Evolutionary conservation across 169 alveolate species (phyloP).

Genomic region (Cryptosporidium meleagridis): DNA sequence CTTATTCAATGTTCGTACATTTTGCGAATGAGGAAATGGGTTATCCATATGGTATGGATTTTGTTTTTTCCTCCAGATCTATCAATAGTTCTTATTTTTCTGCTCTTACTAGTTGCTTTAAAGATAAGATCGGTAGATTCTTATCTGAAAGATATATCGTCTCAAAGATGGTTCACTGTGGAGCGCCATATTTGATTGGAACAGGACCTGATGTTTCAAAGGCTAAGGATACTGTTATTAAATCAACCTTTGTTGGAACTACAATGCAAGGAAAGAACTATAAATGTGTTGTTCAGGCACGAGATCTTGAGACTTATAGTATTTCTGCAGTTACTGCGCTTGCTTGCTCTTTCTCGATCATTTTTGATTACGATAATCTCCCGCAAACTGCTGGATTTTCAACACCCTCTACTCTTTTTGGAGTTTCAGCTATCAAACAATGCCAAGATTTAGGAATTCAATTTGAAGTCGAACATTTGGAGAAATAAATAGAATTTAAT

Average conservation of each 20-base stretch:
- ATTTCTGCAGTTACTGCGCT: constrained; percentile 20
- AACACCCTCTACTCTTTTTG: constrained; percentile 36
- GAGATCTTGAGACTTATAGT: constrained; percentile 40
- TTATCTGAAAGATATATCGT: neutral
- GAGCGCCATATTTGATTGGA: constrained; percentile 34
- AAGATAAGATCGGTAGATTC: constrained; percentile 9
- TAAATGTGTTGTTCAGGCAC: constrained; percentile 34
- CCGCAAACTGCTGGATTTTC: constrained; percentile 67
- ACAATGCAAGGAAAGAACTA: constrained; percentile 66
- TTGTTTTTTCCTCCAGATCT: constrained; percentile 37
- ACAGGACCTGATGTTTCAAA: constrained; percentile 46
- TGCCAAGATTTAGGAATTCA: constrained; percentile 69
- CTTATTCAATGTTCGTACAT: constrained; percentile 9
- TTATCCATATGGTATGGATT: constrained; percentile 73
- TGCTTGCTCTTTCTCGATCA: constrained; percentile 25
- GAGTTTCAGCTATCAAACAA: constrained; percentile 36
- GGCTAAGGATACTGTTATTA: constrained; percentile 18
- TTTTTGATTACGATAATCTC: constrained; percentile 25
- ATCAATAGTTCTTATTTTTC: constrained; percentile 7
- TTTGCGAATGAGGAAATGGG: constrained; percentile 73
- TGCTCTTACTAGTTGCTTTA: constrained; percentile 17
- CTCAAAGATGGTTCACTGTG: constrained; percentile 1
- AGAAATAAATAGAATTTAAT: neutral
- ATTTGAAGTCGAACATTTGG: constrained; percentile 41
- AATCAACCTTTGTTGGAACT: constrained; percentile 32